A percentile compares a stretch with the other conserved stretches of the same genome.
These are phyloP conservation scores for Huntiella omanensis DNA, from an alignment of 2,329 filamentous ascomycete species.

Conservation along the genomic window DNA sequence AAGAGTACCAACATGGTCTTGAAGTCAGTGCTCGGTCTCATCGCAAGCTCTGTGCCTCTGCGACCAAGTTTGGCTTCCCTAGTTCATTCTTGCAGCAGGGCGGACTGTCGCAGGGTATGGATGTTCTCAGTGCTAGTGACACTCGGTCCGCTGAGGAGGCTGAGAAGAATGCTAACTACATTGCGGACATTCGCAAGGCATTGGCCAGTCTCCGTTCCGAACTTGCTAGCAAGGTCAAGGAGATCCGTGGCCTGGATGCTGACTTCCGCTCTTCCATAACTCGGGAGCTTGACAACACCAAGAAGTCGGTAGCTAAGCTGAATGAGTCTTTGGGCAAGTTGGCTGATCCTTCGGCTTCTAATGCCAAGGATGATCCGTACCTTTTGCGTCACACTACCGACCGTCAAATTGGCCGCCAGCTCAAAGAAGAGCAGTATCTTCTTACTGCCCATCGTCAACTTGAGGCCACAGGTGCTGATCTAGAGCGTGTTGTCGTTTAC, in stretches of 20 bases:
- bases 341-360: slow-evolving; percentile 46
- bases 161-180: slow-evolving; percentile 76
- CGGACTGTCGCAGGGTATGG: slow-evolving; percentile 73
- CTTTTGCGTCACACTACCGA: slow-evolving; percentile 73
- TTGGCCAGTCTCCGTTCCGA: slow-evolving; percentile 74
- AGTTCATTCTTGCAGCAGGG: slow-evolving; percentile 58
- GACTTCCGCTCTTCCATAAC: slow-evolving; percentile 97
- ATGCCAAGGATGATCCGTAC: slow-evolving; percentile 83
- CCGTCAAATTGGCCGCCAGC: slow-evolving; percentile 73
- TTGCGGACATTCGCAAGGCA: slow-evolving; percentile 77
- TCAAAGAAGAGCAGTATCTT: slow-evolving; percentile 94
- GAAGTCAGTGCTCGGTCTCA: slow-evolving; percentile 69
- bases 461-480: slow-evolving; percentile 80
- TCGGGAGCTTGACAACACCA: slow-evolving; percentile 77
- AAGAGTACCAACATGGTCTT: slow-evolving; percentile 77
- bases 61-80: slow-evolving; percentile 62
- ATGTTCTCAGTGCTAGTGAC: slow-evolving; percentile 67
- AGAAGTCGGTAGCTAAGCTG: slow-evolving; percentile 59
- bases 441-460: slow-evolving; percentile 92
- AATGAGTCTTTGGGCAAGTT: slow-evolving; percentile 70
- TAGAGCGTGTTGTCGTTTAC: slow-evolving; percentile 89
- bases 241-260: slow-evolving; percentile 81
- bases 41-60: slow-evolving; percentile 62
- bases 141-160: slow-evolving; percentile 61
- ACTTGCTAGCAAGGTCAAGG: slow-evolving; percentile 89